Conservation (phyloP, 2,329 filamentous ascomycete species). For the Stagonosporopsis chrysanthemi region DNA sequence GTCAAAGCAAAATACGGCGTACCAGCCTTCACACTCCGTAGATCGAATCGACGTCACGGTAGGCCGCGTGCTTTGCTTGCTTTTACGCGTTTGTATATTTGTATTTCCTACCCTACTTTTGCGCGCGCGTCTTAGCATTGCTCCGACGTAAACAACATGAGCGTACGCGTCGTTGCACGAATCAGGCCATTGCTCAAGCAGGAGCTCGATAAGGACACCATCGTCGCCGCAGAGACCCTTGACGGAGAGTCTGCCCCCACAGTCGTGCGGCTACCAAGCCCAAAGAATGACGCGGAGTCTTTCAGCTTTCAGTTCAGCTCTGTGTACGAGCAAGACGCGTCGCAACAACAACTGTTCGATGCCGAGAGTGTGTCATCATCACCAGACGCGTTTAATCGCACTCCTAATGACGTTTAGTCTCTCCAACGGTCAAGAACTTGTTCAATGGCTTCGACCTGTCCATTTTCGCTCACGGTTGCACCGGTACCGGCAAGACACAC, state of each 20-base stretch:
- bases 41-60: constrained; percentile 41
- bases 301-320: constrained; percentile 95
- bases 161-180: constrained; percentile 87
- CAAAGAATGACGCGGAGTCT: constrained; percentile 88
- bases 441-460: constrained; percentile 79
- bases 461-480: constrained; percentile 91
- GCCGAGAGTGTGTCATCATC: constrained; percentile 71
- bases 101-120: constrained; percentile 23
- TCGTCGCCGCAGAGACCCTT: constrained; percentile 69
- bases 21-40: constrained; percentile 16
- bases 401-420: constrained; percentile 64
- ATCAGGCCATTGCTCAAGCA: constrained; percentile 87
- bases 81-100: constrained; percentile 35
- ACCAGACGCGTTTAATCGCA: constrained; percentile 5
- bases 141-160: constrained; percentile 43
- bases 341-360: constrained; percentile 88
- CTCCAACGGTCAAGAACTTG: constrained; percentile 87
- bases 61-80: constrained; percentile 43
- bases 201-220: constrained; percentile 86
- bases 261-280: constrained; percentile 88
- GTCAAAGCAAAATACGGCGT: constrained; percentile 19
- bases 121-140: constrained; percentile 12
- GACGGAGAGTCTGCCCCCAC: constrained; percentile 56
- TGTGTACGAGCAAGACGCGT: constrained; percentile 81
- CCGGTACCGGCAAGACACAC: constrained; percentile 92